These are phyloP conservation scores for Roridomyces roridus DNA, from an alignment of 768 basidiomycete species.

Conservation along the genomic window DNA sequence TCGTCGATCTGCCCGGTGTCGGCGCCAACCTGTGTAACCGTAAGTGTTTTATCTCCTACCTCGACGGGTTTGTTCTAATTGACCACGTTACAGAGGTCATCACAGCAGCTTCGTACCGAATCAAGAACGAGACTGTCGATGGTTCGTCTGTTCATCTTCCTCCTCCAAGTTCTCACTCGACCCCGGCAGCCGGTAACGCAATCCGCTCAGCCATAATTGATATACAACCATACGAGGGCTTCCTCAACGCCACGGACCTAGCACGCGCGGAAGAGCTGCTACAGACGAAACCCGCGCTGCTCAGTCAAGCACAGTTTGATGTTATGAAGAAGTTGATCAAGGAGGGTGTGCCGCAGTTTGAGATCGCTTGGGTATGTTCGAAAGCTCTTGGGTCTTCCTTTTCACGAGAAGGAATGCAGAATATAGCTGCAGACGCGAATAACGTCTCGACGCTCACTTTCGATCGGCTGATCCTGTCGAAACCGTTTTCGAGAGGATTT, in stretches of 20 bases:
- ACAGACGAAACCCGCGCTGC: slow-evolving; percentile 3
- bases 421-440: slow-evolving; percentile 13
- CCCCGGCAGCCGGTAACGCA: slow-evolving; percentile 17
- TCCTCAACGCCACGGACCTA: neutral
- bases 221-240: slow-evolving; percentile 9
- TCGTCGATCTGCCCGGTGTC: slow-evolving; percentile 10
- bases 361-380: slow-evolving; percentile 16
- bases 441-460: slow-evolving; percentile 15
- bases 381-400: neutral
- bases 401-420: neutral
- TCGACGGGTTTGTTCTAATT: neutral
- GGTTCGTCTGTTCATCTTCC: neutral
- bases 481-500: slow-evolving; percentile 15
- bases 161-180: neutral
- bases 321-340: slow-evolving; percentile 9
- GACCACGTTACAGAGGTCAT: neutral
- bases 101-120: slow-evolving; percentile 7
- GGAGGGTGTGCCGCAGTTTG: slow-evolving; percentile 17
- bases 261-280: slow-evolving; percentile 4
- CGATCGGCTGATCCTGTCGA: slow-evolving; percentile 12
- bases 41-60: too few relatives aligned
- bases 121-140: slow-evolving; percentile 16
- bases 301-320: slow-evolving; percentile 11
- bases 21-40: slow-evolving; percentile 21
- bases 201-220: slow-evolving; percentile 16